Conservation (phyloP, 2,329 filamentous ascomycete genomes). For the Alternaria gaisen region DNA sequence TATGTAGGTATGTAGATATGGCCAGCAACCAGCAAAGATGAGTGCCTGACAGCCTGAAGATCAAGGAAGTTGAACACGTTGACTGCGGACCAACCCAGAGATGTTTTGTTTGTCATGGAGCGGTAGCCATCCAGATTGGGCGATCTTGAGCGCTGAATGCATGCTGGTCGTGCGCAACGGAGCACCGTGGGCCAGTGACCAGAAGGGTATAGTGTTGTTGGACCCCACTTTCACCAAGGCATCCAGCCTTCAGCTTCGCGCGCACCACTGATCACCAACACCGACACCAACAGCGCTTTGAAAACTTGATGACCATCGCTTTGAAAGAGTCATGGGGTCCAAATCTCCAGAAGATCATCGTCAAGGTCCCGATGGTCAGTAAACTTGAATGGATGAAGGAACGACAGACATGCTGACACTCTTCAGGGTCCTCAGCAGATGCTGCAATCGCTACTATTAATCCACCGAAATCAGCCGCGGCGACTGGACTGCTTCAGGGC, state of each 20-base stretch:
- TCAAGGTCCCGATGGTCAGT: constrained; percentile 44
- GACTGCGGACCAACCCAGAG: neutral
- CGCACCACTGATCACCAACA: neutral
- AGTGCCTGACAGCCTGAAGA: neutral
- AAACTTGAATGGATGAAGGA: neutral
- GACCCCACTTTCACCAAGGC: neutral
- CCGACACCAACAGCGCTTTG: neutral
- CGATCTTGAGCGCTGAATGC: neutral
- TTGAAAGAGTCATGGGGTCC: constrained; percentile 46
- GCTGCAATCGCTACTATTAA: constrained; percentile 40
- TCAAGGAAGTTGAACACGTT: neutral
- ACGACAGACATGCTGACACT: constrained; percentile 26
- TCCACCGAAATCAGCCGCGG: constrained; percentile 46
- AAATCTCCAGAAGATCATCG: constrained; percentile 51
- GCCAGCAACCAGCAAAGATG: neutral
- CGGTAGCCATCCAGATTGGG: neutral
- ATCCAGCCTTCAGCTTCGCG: neutral
- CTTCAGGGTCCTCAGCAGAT: constrained; percentile 37
- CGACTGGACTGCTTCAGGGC: constrained; percentile 47
- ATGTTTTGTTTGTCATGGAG: neutral
- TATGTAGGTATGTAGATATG: neutral
- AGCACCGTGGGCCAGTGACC: neutral
- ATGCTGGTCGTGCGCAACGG: neutral
- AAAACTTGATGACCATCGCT: constrained; percentile 6
- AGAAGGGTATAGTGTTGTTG: neutral